A percentile compares a stretch with the other conserved stretches of the same genome.
phyloP scores from a whole-genome alignment of 179 eudicot species.

The Heliamphora pulchella region DNA sequence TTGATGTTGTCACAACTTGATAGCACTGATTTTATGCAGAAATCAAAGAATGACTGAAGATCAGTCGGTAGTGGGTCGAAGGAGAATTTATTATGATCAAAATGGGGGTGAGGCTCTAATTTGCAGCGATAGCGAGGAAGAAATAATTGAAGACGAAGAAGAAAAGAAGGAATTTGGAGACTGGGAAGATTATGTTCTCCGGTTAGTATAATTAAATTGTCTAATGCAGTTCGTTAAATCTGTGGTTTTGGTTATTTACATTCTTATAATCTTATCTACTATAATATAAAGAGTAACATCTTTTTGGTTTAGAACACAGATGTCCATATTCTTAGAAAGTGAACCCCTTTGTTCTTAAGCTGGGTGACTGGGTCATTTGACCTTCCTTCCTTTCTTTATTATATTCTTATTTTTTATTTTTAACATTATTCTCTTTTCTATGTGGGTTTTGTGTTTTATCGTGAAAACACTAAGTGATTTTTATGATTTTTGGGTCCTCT shows the following conservation, averaged over 20 bases:
- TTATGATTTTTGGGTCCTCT: neutral
- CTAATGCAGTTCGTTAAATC: neutral
- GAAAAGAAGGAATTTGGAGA: constrained; percentile 69
- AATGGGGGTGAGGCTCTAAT: constrained; percentile 91
- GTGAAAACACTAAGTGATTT: neutral
- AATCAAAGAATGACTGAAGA: constrained; percentile 98
- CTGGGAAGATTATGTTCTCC: constrained; percentile 77
- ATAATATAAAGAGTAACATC: neutral
- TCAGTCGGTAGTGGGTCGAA: constrained; percentile 92
- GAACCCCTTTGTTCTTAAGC: neutral
- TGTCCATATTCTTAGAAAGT: neutral
- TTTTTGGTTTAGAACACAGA: neutral
- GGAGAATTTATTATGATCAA: constrained; percentile 94
- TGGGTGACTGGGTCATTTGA: neutral
- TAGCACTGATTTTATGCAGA: constrained; percentile 33
- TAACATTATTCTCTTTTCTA: neutral
- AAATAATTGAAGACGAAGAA: constrained; percentile 74
- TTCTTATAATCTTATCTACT: neutral
- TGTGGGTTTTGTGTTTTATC: neutral
- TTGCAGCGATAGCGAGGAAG: constrained; percentile 97
- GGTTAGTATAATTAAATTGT: constrained; percentile 46
- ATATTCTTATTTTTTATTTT: no score
- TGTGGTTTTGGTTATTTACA: constrained; percentile 5
- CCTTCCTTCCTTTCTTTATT: no score
- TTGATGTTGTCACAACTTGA: neutral